Base-by-base conservation (phyloP, 306 rosid genomes). In the Erythrophleum fordii region DNA sequence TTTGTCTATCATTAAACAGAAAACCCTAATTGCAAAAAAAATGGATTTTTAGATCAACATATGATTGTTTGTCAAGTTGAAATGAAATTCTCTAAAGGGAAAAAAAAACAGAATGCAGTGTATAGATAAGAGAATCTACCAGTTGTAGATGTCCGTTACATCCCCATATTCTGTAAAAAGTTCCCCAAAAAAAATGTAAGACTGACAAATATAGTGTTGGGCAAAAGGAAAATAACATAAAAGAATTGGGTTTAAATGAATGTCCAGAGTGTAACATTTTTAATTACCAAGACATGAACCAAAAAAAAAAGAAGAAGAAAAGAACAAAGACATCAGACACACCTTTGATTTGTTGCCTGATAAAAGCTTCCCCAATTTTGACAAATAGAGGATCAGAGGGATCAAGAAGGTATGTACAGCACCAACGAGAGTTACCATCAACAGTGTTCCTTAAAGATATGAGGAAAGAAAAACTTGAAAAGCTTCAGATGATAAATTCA, bases 361-460 rank as follows among this genome's bases (percentile, higher is more conserved):
- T 85, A 81, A 91, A 95, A 83, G 97, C 95, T 74, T 85, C 92
- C 83, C 98, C 97, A 60, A 95, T 82, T 84, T 89, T 86, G 87
- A 95, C 87, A 90, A 95, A 95, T 69, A 90, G 88, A 80, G 98
- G 95, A 86, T 95, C 98, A 3, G 97, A 90, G 70, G 98, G 97
- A 90, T 90, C 91, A 20, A 95, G 98, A 84, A 95, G 98, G 84
- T 91, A 95, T 31, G 97, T 91, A 79, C 98, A 95, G 83, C 98
- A 92, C 94, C 97, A 92, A 61, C 89, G 92, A 77, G 85, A 89
- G 88, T 92, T 86, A 23, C 89, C 84, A 59, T 92, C 85, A 79
- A 95, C 92, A 25, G 97, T 89, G 85, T 88, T 89, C 98, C 98
- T 95, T 59, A 75, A 39, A 61, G 69, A 71, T 84, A 81, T 22